A percentile compares a stretch with the other conserved stretches of the same genome.
Conservation (phyloP, 75 land plant species). For the Cupressus sempervirens region DNA sequence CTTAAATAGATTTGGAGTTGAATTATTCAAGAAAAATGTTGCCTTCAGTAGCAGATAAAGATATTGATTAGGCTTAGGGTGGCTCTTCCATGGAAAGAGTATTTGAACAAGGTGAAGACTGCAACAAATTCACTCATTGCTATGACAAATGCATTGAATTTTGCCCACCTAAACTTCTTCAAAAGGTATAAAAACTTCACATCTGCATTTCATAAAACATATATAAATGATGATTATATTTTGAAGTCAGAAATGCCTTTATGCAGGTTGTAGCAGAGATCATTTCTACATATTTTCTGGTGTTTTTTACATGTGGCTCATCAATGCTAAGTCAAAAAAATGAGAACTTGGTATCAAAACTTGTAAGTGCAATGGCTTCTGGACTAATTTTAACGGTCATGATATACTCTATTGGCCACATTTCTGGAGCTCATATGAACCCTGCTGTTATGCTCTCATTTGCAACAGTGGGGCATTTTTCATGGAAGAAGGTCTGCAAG, state of each 20-base stretch:
- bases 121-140: neutral
- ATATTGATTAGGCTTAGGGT: too few relatives aligned
- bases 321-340: conserved; percentile 41
- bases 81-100: too few relatives aligned
- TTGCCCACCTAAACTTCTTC: neutral
- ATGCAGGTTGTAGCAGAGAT: conserved; percentile 60
- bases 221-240: too few relatives aligned
- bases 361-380: conserved; percentile 54
- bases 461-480: conserved; percentile 49
- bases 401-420: conserved; percentile 74
- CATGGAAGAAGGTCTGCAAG: conserved; percentile 47
- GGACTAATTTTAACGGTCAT: conserved; percentile 62
- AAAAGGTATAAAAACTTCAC: neutral
- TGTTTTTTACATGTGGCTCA: conserved; percentile 71
- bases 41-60: too few relatives aligned
- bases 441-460: conserved; percentile 71
- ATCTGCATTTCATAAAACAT: neutral
- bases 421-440: conserved; percentile 47
- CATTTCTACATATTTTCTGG: conserved; percentile 67
- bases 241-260: neutral
- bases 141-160: neutral
- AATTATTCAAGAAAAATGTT: too few relatives aligned
- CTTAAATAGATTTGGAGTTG: too few relatives aligned
- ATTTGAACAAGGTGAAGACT: neutral
- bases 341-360: conserved; percentile 32